These are phyloP conservation scores for Leptographium wingfieldii DNA, from an alignment of 2,329 filamentous ascomycete genomes.

Conservation along the genomic window DNA sequence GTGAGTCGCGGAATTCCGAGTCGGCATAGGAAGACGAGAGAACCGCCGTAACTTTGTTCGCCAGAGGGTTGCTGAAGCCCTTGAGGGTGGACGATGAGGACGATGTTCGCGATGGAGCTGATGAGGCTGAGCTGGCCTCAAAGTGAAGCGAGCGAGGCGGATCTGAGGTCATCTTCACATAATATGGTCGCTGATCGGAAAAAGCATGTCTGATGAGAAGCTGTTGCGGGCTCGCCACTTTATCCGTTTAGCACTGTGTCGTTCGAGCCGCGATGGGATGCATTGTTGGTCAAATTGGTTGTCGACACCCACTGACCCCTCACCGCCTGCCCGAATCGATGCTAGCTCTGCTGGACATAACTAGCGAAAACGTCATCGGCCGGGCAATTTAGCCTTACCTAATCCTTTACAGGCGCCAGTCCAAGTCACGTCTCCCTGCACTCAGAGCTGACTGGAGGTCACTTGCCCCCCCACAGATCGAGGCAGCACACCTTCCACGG, in stretches of 20 bases:
- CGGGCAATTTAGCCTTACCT: not conserved
- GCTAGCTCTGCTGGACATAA: not conserved
- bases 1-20: slow-evolving; percentile 75
- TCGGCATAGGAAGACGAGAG: slow-evolving; percentile 89
- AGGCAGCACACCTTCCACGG: slow-evolving; percentile 5
- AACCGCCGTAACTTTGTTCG: slow-evolving; percentile 70
- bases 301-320: not conserved
- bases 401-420: not conserved
- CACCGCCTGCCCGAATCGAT: slow-evolving; percentile 9
- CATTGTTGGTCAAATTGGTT: not conserved
- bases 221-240: not conserved
- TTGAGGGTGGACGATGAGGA: slow-evolving; percentile 19
- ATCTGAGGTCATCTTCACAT: slow-evolving; percentile 9
- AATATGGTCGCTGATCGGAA: not conserved
- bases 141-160: not conserved
- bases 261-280: not conserved
- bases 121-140: slow-evolving; percentile 7
- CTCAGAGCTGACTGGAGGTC: not conserved
- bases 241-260: not conserved
- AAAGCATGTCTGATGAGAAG: not conserved
- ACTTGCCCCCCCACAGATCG: slow-evolving; percentile 2
- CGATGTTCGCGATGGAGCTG: slow-evolving; percentile 20
- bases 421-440: not conserved
- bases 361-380: slow-evolving; percentile 5
- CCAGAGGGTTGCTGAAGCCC: slow-evolving; percentile 49